These are phyloP conservation scores for Aspergillus homomorphus DNA, from an alignment of 495 filamentous ascomycete species.

Conservation along the genomic window DNA sequence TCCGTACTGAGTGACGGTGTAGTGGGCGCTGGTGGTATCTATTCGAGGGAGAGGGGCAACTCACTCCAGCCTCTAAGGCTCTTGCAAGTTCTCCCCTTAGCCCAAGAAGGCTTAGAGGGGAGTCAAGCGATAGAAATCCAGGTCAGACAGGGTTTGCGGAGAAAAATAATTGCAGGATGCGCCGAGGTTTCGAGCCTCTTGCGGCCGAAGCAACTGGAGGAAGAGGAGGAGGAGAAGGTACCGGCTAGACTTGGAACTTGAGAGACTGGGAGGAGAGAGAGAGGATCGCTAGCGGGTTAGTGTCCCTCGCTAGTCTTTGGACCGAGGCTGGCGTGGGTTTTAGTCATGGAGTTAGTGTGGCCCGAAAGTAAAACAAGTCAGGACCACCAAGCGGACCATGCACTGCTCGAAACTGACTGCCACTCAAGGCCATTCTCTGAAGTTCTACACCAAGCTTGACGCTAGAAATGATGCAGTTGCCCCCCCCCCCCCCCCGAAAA, in stretches of 20 bases:
- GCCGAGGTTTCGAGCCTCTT: slow-evolving; percentile 21
- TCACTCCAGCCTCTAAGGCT: neutral
- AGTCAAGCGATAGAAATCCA: slow-evolving; percentile 5
- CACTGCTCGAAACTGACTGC: slow-evolving; percentile 9
- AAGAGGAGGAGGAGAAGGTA: neutral
- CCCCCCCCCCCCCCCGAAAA: no score
- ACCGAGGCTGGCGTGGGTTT: slow-evolving; percentile 9
- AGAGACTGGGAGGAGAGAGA: neutral
- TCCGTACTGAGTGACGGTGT: neutral
- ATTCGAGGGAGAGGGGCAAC: neutral
- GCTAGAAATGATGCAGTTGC: slow-evolving; percentile 21
- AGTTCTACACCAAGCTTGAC: slow-evolving; percentile 22
- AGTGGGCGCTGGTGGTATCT: neutral
- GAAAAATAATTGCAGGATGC: slow-evolving; percentile 15
- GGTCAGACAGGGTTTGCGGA: slow-evolving; percentile 24
- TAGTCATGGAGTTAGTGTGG: neutral
- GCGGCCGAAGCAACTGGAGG: slow-evolving; percentile 2
- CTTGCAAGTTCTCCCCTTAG: neutral
- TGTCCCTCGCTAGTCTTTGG: neutral
- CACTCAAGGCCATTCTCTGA: neutral
- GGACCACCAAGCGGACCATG: slow-evolving; percentile 26
- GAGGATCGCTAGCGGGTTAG: neutral
- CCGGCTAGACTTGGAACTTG: neutral
- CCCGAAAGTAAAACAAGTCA: slow-evolving; percentile 14
- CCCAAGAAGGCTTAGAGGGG: slow-evolving; percentile 1